These are phyloP conservation scores for Phytophthora syringae DNA, from an alignment of 352 stramenopile species.

Conservation along the genomic window DNA sequence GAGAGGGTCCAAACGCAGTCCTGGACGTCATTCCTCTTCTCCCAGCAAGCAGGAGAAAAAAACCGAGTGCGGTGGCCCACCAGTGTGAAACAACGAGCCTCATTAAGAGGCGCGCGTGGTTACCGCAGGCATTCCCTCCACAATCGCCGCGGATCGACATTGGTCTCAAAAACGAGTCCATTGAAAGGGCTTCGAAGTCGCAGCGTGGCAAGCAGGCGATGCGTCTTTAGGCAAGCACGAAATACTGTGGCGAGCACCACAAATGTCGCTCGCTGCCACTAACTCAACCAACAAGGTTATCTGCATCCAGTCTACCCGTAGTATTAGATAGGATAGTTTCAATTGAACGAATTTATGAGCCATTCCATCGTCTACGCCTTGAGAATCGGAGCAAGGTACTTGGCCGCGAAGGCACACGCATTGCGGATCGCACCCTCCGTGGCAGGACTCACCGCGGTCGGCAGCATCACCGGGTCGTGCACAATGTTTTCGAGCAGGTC, in stretches of 20 bases:
- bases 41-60: not conserved
- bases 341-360: too few species aligned
- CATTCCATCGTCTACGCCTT: not conserved
- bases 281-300: too few species aligned
- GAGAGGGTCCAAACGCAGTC: not conserved
- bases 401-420: slow-evolving; percentile 27
- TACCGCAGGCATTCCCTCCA: too few species aligned
- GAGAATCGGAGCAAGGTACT: slow-evolving; percentile 22
- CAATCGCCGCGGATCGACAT: too few species aligned
- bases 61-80: not conserved
- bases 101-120: not conserved
- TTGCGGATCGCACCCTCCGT: slow-evolving; percentile 24
- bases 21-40: not conserved
- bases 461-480: slow-evolving; percentile 24
- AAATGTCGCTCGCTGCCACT: too few species aligned
- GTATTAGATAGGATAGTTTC: too few species aligned
- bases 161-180: too few species aligned
- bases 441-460: slow-evolving; percentile 24
- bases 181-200: too few species aligned
- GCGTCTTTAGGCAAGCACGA: too few species aligned
- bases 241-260: not conserved
- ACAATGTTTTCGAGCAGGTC: slow-evolving; percentile 38
- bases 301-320: too few species aligned
- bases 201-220: too few species aligned
- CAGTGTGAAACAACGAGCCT: too few species aligned